Evolutionary conservation across 768 basidiomycete genomes (phyloP), one percentile per base, ranked within the genome.

Genomic region (Mycena haematopus): DNA sequence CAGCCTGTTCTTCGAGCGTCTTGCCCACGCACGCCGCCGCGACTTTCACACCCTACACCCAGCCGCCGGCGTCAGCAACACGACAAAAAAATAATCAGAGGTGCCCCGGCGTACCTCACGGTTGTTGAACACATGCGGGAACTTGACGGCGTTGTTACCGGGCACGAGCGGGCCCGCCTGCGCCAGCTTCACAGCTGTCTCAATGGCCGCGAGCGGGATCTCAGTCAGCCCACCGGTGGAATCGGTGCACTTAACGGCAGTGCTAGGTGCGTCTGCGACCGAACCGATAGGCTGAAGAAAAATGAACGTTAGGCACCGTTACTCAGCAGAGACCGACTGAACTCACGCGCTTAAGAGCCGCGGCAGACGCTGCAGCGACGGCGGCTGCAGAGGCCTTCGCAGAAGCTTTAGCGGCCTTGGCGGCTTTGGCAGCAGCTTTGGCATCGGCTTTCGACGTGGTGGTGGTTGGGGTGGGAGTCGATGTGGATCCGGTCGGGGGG

Each of bases 1-100:
- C 65, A 2, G 65, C 61, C 6, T 62, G 58, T 35, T 66, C 65
- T 57, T 66, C 65, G 27, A 66, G 61, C 13, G 17, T 22, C 56
- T 63, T 62, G 14, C 65, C 65, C 22, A n/a, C 53, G 35, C 65
- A 66, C 44, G 33, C 65, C 1, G 57, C 29, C 9, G 38, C 47
- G 14, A 66, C 53, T 19, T 45, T 44, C 17, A 66, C 65, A 6
- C 36, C 65, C 57, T 63, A 17, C n/a, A 52, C 21, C 14, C n/a
- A n/a, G n/a, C n/a, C n/a, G n/a, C 40, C 29, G 29, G 17, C 5
- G 42, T 60, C 21, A 45, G 51, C 21, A 9, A 9, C 15, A 31
- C 8, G 15, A n/a, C 22, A 15, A 22, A 51, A n/a, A 11, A 1
- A 9, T 0, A 35, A 22, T 9, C 4, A 31, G 9, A 31, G 6